Evolutionary conservation across 2,329 filamentous ascomycete species (phyloP), one percentile per base, ranked within the genome.

Genomic region (Emericellopsis atlantica): DNA sequence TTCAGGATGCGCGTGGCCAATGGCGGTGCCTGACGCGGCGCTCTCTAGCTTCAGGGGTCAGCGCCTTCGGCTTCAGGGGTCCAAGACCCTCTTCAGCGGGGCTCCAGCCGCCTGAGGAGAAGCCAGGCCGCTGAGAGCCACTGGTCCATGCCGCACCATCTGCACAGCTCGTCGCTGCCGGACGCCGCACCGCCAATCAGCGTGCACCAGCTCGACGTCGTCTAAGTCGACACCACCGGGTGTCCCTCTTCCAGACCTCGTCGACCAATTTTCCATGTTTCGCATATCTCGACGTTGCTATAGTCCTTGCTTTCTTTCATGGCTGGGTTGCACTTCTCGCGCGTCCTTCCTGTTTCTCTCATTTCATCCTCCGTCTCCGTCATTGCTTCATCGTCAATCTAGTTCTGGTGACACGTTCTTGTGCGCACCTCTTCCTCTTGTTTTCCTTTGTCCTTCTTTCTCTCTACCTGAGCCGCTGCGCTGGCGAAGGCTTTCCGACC

Each of bases 291-390:
- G 18, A 21, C 18, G 42, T 41, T 44, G 44, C 4, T 15, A 4
- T 35, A 3, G 7, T 21, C 32, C 9, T 21, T 35, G n/a, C 32
- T 35, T 21, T 35, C 26, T 10, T 10, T 21, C 9, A 32, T 12
- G 31, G 3, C 31, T 12, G 11, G 6, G 11, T 15, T 6, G 15
- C 15, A 4, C 15, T 12, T 15, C 15, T 32, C 31, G 31, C 15
- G 31, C 11, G 4, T 15, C 31, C 6, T 32, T 39, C 39, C 42
- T 43, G 44, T 43, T 45, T 48, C 33, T 37, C 40, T 52, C 57
- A 50, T 49, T 54, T 33, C 22, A 16, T 40, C 52, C 48, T 48
- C 51, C 54, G 15, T 39, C 21, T 42, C 35, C 11, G 22, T 33
- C 18, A 36, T 31, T 32, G 38, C 26, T 42, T 32, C 29, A 35